Evolutionary conservation across 176 grass and related monocot genomes (phyloP).

Genomic region (Tillandsia leiboldiana): DNA sequence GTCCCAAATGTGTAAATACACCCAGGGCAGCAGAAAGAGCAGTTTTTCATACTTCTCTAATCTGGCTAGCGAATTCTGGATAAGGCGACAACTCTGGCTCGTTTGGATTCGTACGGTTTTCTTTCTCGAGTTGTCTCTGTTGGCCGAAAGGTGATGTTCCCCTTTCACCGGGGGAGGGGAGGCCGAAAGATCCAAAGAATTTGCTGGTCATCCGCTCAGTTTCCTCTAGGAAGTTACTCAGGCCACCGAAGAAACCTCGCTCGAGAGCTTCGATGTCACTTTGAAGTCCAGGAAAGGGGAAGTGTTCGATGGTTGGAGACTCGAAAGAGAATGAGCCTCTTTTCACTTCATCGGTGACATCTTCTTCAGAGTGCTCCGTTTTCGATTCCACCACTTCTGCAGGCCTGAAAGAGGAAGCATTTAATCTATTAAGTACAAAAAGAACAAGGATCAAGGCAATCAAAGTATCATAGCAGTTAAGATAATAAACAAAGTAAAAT

Average conservation of each 20-base stretch:
- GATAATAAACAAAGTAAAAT: no score
- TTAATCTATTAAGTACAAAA: background rate
- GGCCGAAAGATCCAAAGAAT: slow-evolving; percentile 43
- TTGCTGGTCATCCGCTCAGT: slow-evolving; percentile 45
- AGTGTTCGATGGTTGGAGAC: slow-evolving; percentile 29
- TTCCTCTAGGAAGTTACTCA: slow-evolving; percentile 33
- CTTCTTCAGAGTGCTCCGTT: slow-evolving; percentile 79
- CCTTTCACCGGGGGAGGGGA: slow-evolving; percentile 6
- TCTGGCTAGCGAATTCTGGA: slow-evolving; percentile 49
- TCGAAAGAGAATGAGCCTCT: slow-evolving; percentile 21
- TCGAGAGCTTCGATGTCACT: slow-evolving; percentile 66
- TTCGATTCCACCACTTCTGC: slow-evolving; percentile 63
- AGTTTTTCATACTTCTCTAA: slow-evolving; percentile 53
- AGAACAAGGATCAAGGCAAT: background rate
- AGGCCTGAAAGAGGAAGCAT: slow-evolving; percentile 35
- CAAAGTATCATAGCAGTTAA: no score
- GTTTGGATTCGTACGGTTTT: slow-evolving; percentile 7
- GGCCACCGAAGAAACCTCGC: slow-evolving; percentile 33
- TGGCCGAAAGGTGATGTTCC: slow-evolving; percentile 18
- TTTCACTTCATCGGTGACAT: slow-evolving; percentile 50
- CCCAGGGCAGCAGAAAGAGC: background rate
- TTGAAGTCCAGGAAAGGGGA: slow-evolving; percentile 52
- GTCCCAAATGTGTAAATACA: no score
- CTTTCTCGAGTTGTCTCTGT: slow-evolving; percentile 14
- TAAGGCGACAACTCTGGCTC: slow-evolving; percentile 25